phyloP scores from a whole-genome alignment of 768 basidiomycete species.

The Lentinula boryana region DNA sequence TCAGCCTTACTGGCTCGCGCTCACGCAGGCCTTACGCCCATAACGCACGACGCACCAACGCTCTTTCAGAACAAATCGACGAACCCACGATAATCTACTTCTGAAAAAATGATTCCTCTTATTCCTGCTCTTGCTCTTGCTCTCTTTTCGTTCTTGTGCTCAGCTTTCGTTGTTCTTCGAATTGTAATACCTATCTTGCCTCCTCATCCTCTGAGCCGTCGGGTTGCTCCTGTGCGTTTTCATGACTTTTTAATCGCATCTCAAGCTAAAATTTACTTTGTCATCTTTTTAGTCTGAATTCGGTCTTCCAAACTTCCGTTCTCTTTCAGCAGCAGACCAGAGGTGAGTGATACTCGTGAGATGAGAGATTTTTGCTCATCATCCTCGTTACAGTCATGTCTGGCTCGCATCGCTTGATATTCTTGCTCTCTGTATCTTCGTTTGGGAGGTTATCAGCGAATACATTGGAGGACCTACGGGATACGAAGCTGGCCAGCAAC shows the following conservation, averaged over 20 bases:
- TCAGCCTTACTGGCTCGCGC: slow-evolving; percentile 1
- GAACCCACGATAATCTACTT: slow-evolving; percentile 11
- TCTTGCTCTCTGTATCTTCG: slow-evolving; percentile 52
- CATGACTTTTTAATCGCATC: slow-evolving; percentile 5
- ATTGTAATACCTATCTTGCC: slow-evolving; percentile 72
- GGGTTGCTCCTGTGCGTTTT: slow-evolving; percentile 61
- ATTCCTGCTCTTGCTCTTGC: slow-evolving; percentile 60
- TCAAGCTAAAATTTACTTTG: slow-evolving; percentile 15
- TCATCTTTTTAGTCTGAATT: slow-evolving; percentile 58
- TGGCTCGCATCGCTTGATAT: slow-evolving; percentile 70
- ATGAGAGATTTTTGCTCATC: not conserved
- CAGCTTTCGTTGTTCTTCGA: slow-evolving; percentile 71
- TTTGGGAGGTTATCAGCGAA: slow-evolving; percentile 61
- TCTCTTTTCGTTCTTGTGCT: slow-evolving; percentile 66
- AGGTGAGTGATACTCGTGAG: slow-evolving; percentile 18
- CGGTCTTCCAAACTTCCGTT: slow-evolving; percentile 63
- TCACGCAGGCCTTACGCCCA: slow-evolving; percentile 37
- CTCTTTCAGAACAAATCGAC: slow-evolving; percentile 30
- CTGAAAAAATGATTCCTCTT: slow-evolving; percentile 57
- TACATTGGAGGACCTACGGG: slow-evolving; percentile 39
- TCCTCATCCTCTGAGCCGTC: slow-evolving; percentile 65
- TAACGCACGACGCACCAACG: slow-evolving; percentile 36
- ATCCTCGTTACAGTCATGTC: slow-evolving; percentile 34
- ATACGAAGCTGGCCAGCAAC: slow-evolving; percentile 38
- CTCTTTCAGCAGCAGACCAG: slow-evolving; percentile 63